These are phyloP conservation scores for Abelmoschus esculentus DNA, from an alignment of 345 rosid species.

Conservation along the genomic window DNA sequence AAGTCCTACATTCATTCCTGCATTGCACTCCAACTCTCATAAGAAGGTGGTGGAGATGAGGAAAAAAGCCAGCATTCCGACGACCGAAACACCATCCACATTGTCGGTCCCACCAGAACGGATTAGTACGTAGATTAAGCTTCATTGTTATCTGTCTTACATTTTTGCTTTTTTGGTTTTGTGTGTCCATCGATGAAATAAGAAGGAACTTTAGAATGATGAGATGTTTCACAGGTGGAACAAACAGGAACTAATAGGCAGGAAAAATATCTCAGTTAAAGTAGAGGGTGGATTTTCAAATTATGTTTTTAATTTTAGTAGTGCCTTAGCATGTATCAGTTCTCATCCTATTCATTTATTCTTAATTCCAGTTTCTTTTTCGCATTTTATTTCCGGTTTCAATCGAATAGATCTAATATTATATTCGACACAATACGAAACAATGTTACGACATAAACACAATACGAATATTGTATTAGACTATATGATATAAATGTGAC, in stretches of 20 bases:
- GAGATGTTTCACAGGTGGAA: slow-evolving; percentile 20
- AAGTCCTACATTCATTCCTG: slow-evolving; percentile 66
- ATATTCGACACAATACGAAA: neutral
- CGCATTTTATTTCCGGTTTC: neutral
- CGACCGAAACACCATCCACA: slow-evolving; percentile 1
- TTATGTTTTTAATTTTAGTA: slow-evolving; percentile 6
- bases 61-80: slow-evolving; percentile 27
- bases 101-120: slow-evolving; percentile 14
- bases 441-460: neutral
- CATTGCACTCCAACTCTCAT: slow-evolving; percentile 70
- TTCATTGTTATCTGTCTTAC: slow-evolving; percentile 16
- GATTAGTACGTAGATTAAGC: slow-evolving; percentile 17
- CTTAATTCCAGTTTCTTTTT: neutral
- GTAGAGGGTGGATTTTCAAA: slow-evolving; percentile 15
- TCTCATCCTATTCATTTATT: slow-evolving; percentile 20
- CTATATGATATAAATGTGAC: neutral
- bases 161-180: slow-evolving; percentile 16
- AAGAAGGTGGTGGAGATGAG: slow-evolving; percentile 78
- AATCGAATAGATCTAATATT: no score
- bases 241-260: slow-evolving; percentile 1
- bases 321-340: neutral
- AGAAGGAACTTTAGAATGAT: slow-evolving; percentile 25
- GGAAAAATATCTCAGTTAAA: neutral
- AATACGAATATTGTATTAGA: no score
- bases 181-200: slow-evolving; percentile 40